Evolutionary conservation across 2,329 filamentous ascomycete species (phyloP).

Genomic region (Hymenotorrendiella dingleyae): DNA sequence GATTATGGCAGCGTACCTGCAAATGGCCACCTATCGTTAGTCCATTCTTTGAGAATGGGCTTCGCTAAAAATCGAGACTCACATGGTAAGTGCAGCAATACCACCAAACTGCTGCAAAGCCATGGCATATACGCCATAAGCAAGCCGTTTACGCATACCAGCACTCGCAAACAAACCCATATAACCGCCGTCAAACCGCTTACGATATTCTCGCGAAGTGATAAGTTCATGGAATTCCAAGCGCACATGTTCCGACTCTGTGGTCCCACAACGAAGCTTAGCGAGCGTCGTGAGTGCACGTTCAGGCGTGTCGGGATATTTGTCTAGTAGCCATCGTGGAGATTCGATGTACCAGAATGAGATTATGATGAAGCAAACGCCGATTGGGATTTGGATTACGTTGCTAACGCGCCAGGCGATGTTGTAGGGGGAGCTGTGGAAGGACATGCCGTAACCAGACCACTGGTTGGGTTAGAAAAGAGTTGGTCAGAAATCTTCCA

Average conservation of each 20-base stretch:
- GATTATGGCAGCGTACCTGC: conserved; percentile 64
- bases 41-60: too few relatives aligned
- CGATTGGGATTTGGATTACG: conserved; percentile 37
- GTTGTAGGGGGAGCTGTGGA: conserved; percentile 35
- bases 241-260: conserved; percentile 64
- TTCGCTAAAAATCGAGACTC: too few relatives aligned
- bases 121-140: conserved; percentile 60
- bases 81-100: conserved; percentile 66
- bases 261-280: conserved; percentile 55
- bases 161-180: conserved; percentile 64
- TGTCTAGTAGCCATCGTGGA: conserved; percentile 58
- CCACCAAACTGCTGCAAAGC: conserved; percentile 67
- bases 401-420: conserved; percentile 39
- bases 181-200: conserved; percentile 54
- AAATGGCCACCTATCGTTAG: too few relatives aligned
- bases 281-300: conserved; percentile 51
- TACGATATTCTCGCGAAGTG: conserved; percentile 63
- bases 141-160: conserved; percentile 60
- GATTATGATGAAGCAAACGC: conserved; percentile 48
- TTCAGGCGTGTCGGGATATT: conserved; percentile 54
- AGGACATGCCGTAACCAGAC: conserved; percentile 39
- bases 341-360: conserved; percentile 58
- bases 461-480: conserved; percentile 27
- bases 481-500: too few relatives aligned
- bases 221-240: conserved; percentile 60